A percentile compares a stretch with the other conserved stretches of the same genome.
phyloP scores from a whole-genome alignment of 2,329 filamentous ascomycete genomes.

The Diplodia scrobiculata region DNA sequence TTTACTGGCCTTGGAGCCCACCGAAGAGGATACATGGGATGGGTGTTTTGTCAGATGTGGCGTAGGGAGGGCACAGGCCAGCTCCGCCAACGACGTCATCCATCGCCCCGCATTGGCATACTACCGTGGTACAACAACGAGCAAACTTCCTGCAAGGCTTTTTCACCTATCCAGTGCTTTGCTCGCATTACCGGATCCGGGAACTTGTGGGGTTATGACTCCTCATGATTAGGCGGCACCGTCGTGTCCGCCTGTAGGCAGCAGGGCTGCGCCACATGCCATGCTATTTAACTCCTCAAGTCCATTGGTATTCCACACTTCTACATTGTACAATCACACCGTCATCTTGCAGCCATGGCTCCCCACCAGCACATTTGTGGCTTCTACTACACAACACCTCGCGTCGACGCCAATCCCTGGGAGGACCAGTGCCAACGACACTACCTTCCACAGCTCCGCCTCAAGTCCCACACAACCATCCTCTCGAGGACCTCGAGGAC shows the following conservation, averaged over 20 bases:
- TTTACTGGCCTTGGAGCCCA: no score
- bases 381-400: conserved; percentile 37
- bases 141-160: neutral
- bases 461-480: conserved; percentile 64
- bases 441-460: conserved; percentile 61
- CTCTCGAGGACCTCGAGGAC: conserved; percentile 58
- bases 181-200: neutral
- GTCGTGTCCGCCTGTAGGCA: neutral
- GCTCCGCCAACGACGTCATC: neutral
- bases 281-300: neutral
- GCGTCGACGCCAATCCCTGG: neutral
- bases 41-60: no score
- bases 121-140: neutral
- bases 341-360: neutral
- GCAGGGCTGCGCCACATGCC: conserved; percentile 6
- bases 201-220: neutral
- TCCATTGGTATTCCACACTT: neutral
- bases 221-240: neutral
- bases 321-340: no score
- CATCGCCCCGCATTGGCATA: neutral
- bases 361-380: conserved; percentile 34
- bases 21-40: no score
- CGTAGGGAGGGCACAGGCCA: neutral
- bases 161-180: no score
- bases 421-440: conserved; percentile 29